Base-by-base conservation (phyloP, 495 filamentous ascomycete genomes). In the Ramalina peruviana region DNA sequence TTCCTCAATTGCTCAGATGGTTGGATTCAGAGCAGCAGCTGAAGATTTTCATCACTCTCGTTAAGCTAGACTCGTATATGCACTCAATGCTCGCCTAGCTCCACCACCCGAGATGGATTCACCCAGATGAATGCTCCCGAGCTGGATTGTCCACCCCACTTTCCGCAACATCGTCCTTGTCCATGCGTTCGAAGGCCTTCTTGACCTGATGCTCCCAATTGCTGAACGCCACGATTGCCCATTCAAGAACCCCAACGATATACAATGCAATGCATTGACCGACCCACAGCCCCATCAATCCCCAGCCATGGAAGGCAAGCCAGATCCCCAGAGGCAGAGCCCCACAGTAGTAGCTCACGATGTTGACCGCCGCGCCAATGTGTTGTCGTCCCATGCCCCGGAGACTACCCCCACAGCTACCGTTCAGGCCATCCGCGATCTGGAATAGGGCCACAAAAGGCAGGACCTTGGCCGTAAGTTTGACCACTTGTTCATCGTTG, bases 371-470 rank as follows among this genome's bases (percentile, higher is more conserved):
- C 17, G 89, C 88, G 15, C 88, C 88, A 27, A 92, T 72, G 71
- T 93, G 88, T 64, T 95, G 88, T 36, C 85, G 69, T 13, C 88
- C 88, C 85, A 88, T 90, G 0, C 88, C 88, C 44, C 88, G 64
- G 11, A 95, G 66, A 50, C 77, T 79, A 6, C 88, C 88, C 10
- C 88, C 88, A 59, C 88, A 95, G 51, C 78, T 82, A 0, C 84
- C 86, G 64, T 90, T 92, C 49, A 93, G 63, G 3, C 88, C 88
- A 63, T 95, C 88, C 0, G 88, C 86, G 50, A 95, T 88, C 67
- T 95, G 88, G 70, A 95, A 95, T n/a, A 94, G 71, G 3, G 88
- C 88, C 11, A 95, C 88, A 56, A 76, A 88, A 19, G 86, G 88
- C 67, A 95, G 78, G 38, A 94, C 85, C 30, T 88, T 75, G 3